Percentiles rank a stretch among this genome's conserved stretches.
These are phyloP conservation scores for Gnetum montanum DNA, from an alignment of 75 land plant genomes.

Conservation along the genomic window DNA sequence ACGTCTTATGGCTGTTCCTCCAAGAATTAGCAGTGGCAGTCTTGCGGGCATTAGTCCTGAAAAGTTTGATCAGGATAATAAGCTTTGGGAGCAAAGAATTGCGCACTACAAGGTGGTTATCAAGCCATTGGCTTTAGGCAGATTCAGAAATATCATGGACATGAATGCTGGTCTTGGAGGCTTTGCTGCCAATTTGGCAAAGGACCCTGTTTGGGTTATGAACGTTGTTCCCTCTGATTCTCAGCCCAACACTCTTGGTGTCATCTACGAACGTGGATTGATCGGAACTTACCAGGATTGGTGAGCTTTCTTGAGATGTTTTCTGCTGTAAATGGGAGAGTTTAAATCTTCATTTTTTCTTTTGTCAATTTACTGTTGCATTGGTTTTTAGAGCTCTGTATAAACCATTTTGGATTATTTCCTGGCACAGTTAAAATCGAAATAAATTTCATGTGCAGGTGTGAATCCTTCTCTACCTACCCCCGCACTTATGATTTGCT, in stretches of 20 bases:
- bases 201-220: constrained; percentile 51
- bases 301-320: constrained; percentile 17
- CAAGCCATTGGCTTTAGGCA: constrained; percentile 18
- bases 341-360: too few relatives aligned
- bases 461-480: constrained; percentile 95
- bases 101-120: constrained; percentile 23
- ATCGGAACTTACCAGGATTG: constrained; percentile 61
- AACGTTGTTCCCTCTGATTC: constrained; percentile 37
- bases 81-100: constrained; percentile 27
- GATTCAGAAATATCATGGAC: constrained; percentile 49
- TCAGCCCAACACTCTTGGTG: constrained; percentile 38
- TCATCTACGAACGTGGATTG: constrained; percentile 47
- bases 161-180: constrained; percentile 51
- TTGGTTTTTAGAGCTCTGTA: too few relatives aligned
- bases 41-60: constrained; percentile 30
- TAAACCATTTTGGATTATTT: too few relatives aligned
- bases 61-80: constrained; percentile 24
- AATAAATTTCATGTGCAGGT: constrained; percentile 29
- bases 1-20: constrained; percentile 37
- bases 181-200: constrained; percentile 44
- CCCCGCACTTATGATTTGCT: constrained; percentile 91
- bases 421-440: too few relatives aligned
- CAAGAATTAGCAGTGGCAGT: constrained; percentile 47
- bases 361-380: too few relatives aligned
- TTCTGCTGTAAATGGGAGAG: too few relatives aligned